phyloP scores from a whole-genome alignment of 805 yeast species.

The Isabelozyma gotoi region DNA sequence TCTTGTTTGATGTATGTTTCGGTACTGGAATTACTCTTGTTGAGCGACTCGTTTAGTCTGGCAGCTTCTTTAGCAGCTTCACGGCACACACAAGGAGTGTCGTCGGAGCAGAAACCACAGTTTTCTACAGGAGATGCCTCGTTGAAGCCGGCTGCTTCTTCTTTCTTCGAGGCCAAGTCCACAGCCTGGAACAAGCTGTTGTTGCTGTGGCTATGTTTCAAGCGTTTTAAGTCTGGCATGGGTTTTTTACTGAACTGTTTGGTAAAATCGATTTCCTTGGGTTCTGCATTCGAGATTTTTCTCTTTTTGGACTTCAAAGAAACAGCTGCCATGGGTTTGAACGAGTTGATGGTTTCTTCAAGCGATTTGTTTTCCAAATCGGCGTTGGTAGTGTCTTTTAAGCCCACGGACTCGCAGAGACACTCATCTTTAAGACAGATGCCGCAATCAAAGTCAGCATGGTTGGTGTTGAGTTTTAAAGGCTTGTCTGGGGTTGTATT shows the following conservation, averaged over 20 bases:
- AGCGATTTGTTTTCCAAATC: slow-evolving; percentile 9
- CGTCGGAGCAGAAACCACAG: slow-evolving; percentile 94
- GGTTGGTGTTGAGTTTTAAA: slow-evolving; percentile 1
- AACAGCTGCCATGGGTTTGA: slow-evolving; percentile 68
- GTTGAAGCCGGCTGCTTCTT: slow-evolving; percentile 26
- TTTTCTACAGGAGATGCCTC: slow-evolving; percentile 60
- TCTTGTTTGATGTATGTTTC: slow-evolving; percentile 4
- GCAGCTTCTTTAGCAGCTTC: slow-evolving; percentile 65
- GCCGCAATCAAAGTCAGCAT: slow-evolving; percentile 51
- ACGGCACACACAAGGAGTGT: slow-evolving; percentile 87
- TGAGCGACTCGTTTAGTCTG: slow-evolving; percentile 27
- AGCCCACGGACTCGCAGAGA: slow-evolving; percentile 56
- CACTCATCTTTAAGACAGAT: slow-evolving; percentile 71
- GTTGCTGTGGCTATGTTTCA: slow-evolving; percentile 12
- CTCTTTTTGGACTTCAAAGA: slow-evolving; percentile 44
- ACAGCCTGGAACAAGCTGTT: slow-evolving; percentile 4
- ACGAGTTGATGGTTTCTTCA: slow-evolving; percentile 37
- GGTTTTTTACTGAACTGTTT: slow-evolving; percentile 34
- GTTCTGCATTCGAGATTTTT: slow-evolving; percentile 11
- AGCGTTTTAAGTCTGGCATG: slow-evolving; percentile 38
- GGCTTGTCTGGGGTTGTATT: slow-evolving; percentile 12
- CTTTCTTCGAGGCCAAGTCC: slow-evolving; percentile 12
- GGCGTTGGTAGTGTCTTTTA: slow-evolving; percentile 21
- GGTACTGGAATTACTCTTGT: slow-evolving; percentile 5
- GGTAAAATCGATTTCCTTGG: slow-evolving; percentile 58